Evolutionary conservation across 2,329 filamentous ascomycete species (phyloP), one percentile per base, ranked within the genome.

Genomic region (Paraphoma sp.): DNA sequence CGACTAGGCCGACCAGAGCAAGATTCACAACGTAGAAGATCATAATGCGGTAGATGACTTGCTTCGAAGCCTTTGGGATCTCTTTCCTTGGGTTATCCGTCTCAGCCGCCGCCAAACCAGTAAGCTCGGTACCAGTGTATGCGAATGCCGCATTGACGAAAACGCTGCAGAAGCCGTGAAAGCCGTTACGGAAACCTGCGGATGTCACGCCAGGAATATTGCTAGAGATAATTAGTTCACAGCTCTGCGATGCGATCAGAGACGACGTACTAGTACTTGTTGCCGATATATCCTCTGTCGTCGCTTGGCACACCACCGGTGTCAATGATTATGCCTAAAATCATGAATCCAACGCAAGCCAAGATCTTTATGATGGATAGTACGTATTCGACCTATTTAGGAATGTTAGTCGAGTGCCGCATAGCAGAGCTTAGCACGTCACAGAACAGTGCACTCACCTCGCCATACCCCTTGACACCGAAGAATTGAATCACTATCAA

Each of bases 31-130:
- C 83, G 79, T 97, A 97, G 80, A 97, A 97, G 28, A 78, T 83
- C 7, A 64, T 71, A 83, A 69, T 69, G 69, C 93, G 89, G 93
- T 93, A 97, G 78, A 97, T 97, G 42, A 97, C 93, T 76, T 97
- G 93, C 78, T 96, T 96, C 70, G 96, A 88, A 23, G 94, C 94
- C 0, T 89, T 94, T 0, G 94, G 94, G 0, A 98, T 83, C 1
- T 91, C 92, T 75, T 96, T 92, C 59, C 90, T 84, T 4, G 91
- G 91, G 70, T 93, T 93, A 23, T 85, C 87, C 0, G 90, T 91
- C 76, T 94, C 91, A 28, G 90, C 91, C 4, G 90, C 90, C 8
- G 90, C 89, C 8, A 93, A 84, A 54, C 90, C 91, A 44, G 93
- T 88, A 16, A 93, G 81, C 73, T 93, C 90, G 1, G 89, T 93